These are phyloP conservation scores for Magnaporthiopsis incrustans DNA, from an alignment of 2,329 filamentous ascomycete species.

Conservation along the genomic window DNA sequence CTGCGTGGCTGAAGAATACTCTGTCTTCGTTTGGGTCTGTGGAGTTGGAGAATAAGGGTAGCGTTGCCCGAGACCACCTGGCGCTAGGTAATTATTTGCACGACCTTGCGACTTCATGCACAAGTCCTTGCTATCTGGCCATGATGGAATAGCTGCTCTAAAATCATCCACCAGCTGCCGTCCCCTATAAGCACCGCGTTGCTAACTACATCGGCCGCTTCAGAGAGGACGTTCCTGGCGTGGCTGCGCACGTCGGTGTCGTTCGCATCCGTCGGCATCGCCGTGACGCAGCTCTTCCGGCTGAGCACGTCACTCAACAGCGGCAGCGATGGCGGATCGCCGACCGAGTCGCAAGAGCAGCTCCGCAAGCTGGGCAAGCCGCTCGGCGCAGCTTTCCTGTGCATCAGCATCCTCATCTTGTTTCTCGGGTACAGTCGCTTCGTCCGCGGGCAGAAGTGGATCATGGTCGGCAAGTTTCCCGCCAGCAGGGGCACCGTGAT, in stretches of 20 bases:
- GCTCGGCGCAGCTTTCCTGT: constrained; percentile 69
- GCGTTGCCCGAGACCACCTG: constrained; percentile 73
- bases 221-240: constrained; percentile 59
- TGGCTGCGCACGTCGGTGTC: constrained; percentile 77
- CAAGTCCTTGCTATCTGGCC: background rate
- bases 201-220: background rate
- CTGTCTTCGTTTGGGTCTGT: constrained; percentile 48
- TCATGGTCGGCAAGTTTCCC: constrained; percentile 72
- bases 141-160: background rate
- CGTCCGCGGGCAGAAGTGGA: constrained; percentile 70
- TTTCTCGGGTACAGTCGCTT: constrained; percentile 73
- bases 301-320: constrained; percentile 59
- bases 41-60: constrained; percentile 79
- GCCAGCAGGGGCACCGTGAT: constrained; percentile 69
- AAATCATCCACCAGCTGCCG: too few species aligned
- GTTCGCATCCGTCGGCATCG: constrained; percentile 76
- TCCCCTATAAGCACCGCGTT: background rate
- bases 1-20: constrained; percentile 35
- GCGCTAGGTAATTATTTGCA: constrained; percentile 53
- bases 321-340: constrained; percentile 21
- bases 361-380: constrained; percentile 63
- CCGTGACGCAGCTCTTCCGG: constrained; percentile 76
- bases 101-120: background rate
- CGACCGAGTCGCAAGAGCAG: background rate
- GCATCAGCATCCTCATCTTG: constrained; percentile 65